phyloP scores from a whole-genome alignment of 805 yeast species.

The Maudiozyma barnettii region DNA sequence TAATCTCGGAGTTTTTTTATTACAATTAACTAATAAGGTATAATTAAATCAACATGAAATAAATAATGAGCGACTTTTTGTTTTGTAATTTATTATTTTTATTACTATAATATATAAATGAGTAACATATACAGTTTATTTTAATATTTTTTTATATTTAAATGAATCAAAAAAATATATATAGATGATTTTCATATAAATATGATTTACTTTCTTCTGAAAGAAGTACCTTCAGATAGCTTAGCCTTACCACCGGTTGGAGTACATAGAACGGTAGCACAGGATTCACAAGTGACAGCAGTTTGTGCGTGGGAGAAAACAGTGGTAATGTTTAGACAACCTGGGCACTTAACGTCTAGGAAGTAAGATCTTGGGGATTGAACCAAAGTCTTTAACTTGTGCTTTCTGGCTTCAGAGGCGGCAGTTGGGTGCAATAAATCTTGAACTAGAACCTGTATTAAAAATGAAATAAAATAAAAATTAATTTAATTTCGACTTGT shows the following conservation, averaged over 20 bases:
- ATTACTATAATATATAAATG: constrained; percentile 5
- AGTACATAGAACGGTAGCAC: constrained; percentile 96
- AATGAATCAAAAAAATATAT: neutral
- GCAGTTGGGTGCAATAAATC: constrained; percentile 98
- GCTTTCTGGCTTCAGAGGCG: constrained; percentile 91
- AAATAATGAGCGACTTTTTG: neutral
- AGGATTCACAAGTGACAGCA: constrained; percentile 97
- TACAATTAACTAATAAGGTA: no score
- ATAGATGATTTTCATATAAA: neutral
- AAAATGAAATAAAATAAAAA: neutral
- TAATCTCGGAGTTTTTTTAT: neutral
- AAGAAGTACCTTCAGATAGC: constrained; percentile 98
- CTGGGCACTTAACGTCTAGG: constrained; percentile 99
- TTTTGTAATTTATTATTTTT: constrained; percentile 1
- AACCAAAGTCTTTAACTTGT: constrained; percentile 95
- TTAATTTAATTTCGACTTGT: constrained; percentile 8
- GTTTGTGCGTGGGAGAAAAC: constrained; percentile 99
- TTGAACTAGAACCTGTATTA: constrained; percentile 84
- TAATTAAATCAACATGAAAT: no score
- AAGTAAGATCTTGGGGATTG: constrained; percentile 98
- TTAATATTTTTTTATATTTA: neutral
- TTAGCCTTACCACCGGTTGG: constrained; percentile 99
- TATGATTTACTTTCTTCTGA: constrained; percentile 88
- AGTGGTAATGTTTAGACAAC: constrained; percentile 97
- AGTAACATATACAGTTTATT: constrained; percentile 9